Evolutionary conservation across 148 eudicot genomes (phyloP).

Genomic region (Rhododendron griersonianum): DNA sequence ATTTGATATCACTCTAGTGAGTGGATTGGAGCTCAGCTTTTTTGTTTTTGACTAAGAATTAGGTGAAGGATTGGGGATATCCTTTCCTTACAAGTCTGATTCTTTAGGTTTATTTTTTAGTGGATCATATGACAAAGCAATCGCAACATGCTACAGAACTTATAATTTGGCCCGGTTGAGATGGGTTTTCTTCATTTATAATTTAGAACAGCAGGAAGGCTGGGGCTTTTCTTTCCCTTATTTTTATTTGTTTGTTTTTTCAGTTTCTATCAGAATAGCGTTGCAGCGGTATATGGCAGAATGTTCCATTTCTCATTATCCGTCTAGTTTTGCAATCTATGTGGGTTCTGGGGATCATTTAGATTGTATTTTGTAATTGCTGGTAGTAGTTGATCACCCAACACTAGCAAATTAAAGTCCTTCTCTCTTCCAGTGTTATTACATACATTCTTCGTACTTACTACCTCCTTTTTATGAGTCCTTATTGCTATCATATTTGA

Average conservation of each 20-base stretch:
- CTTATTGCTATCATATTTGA: not conserved
- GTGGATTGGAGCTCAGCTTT: not conserved
- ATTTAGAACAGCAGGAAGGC: not conserved
- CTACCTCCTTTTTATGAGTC: not conserved
- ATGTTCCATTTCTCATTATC: not conserved
- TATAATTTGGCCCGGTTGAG: not conserved
- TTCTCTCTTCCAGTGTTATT: not conserved
- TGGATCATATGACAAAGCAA: not conserved
- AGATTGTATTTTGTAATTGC: not conserved
- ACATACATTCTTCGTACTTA: not conserved
- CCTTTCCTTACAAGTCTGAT: not conserved
- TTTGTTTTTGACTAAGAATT: not conserved
- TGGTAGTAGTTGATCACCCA: not conserved
- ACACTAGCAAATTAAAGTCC: not conserved
- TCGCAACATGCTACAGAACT: not conserved
- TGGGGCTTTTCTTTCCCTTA: not conserved
- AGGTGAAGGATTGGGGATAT: not conserved
- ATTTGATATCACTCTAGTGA: not conserved
- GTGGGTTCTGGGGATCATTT: not conserved
- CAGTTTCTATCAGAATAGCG: not conserved
- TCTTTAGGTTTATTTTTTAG: not conserved
- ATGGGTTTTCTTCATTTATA: not conserved
- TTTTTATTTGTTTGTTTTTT: not conserved
- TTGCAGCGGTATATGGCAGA: not conserved
- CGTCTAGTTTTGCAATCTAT: not conserved